These are phyloP conservation scores for Leptographium procerum DNA, from an alignment of 2,329 filamentous ascomycete genomes.

Conservation along the genomic window DNA sequence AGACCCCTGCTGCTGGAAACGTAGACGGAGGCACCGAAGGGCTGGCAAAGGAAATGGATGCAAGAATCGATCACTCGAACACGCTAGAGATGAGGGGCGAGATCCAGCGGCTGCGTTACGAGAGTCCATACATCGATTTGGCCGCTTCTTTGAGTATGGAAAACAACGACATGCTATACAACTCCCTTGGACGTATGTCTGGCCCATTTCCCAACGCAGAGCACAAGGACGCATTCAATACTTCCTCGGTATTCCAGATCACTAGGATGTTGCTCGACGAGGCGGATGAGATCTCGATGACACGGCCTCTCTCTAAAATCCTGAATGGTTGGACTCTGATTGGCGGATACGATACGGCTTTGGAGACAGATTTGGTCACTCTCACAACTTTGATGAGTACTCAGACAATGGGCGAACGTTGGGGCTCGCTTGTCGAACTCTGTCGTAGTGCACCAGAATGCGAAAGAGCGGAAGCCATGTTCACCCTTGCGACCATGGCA, in stretches of 20 bases:
- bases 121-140: background rate
- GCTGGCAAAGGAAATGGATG: background rate
- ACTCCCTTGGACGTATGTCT: background rate
- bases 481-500: conserved; percentile 15
- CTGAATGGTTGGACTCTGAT: conserved; percentile 1
- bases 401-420: conserved; percentile 8
- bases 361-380: background rate
- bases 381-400: background rate
- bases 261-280: background rate
- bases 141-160: background rate
- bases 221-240: background rate
- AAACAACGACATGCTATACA: background rate
- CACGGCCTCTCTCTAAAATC: background rate
- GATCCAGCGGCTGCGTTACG: conserved; percentile 6
- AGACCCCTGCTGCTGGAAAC: background rate
- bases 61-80: too few relatives aligned
- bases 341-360: background rate
- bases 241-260: background rate
- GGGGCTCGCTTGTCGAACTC: conserved; percentile 16
- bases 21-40: background rate
- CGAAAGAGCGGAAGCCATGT: conserved; percentile 12
- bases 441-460: conserved; percentile 3
- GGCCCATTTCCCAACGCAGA: background rate
- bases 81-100: conserved; percentile 2
- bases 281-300: background rate